Evolutionary conservation across 164 flowering plant species (phyloP).

Genomic region (Hamamelis virginiana): DNA sequence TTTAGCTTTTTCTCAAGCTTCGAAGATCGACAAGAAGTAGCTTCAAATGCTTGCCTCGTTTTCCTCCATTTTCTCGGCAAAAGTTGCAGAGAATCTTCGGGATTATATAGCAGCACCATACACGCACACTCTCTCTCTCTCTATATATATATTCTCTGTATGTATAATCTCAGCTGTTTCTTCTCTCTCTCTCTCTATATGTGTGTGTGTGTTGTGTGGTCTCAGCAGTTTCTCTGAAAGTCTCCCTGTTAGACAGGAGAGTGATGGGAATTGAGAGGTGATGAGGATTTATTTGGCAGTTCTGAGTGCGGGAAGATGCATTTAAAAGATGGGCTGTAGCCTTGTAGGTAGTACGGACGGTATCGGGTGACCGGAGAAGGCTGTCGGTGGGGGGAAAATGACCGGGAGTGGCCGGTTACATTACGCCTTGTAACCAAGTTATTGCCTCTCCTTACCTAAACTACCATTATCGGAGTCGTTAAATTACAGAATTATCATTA

Average conservation of each 20-base stretch:
- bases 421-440: slow-evolving; percentile 4
- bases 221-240: background rate
- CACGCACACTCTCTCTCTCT: background rate
- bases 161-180: background rate
- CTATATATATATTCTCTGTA: background rate
- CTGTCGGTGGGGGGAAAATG: slow-evolving; percentile 40
- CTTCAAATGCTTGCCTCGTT: background rate
- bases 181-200: background rate
- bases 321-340: slow-evolving; percentile 1
- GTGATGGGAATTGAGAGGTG: background rate
- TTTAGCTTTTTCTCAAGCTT: background rate
- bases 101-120: background rate
- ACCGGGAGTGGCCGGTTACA: slow-evolving; percentile 41
- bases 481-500: too few species aligned
- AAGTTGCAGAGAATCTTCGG: slow-evolving; percentile 11
- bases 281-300: background rate
- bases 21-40: background rate
- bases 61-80: background rate
- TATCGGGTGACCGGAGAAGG: slow-evolving; percentile 24
- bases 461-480: slow-evolving; percentile 6
- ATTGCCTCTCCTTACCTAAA: slow-evolving; percentile 8
- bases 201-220: background rate
- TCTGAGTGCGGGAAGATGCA: slow-evolving; percentile 11
- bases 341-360: slow-evolving; percentile 5
- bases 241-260: too few species aligned